Base-by-base conservation (phyloP, 768 basidiomycete species). In the Chalciporus pseudorubinellus region DNA sequence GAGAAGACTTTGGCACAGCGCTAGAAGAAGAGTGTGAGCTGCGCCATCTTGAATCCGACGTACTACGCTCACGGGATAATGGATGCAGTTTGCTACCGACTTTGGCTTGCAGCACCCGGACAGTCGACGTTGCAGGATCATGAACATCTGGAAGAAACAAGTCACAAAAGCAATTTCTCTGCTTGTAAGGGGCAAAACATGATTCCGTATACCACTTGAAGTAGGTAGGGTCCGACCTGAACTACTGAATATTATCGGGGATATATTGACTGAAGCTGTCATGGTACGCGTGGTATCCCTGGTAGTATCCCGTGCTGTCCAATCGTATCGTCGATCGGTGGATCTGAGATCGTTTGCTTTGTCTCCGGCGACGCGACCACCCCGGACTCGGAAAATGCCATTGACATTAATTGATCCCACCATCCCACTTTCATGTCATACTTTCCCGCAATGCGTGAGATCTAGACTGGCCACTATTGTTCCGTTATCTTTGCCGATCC, bases 321-420 rank as follows among this genome's bases (percentile, higher is more conserved):
- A 31, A n/a, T 16, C 34, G n/a, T n/a, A 10, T 65, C 54, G 29
- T 10, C 18, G 51, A 63, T 64, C 53, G 51, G 14, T n/a, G 34
- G 47, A 69, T 69, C 65, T 68, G 6, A 68, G 67, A 68, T 68
- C 59, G 54, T 59, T 64, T 58, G 19, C 41, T 60, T 58, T 68
- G 63, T 58, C 43, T 63, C 67, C 67, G 67, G 67, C 55, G 60
- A 61, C 67, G 64, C 49, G 44, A 48, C 64, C 56, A 40, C 67
- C 67, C 67, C 67, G 67, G 55, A 64, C 44, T 33, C 69, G 69
- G 69, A 8, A 51, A 61, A 31, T 64, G 24, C 67, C 69, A 57
- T 56, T 41, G 51, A 22, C 22, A 44, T 22, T 46, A 39, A 36
- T 21, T 46, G n/a, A n/a, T n/a, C n/a, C 34, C 28, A 16, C 18